These are phyloP conservation scores for Agrocybe praecox DNA, from an alignment of 768 basidiomycete species.

Conservation along the genomic window DNA sequence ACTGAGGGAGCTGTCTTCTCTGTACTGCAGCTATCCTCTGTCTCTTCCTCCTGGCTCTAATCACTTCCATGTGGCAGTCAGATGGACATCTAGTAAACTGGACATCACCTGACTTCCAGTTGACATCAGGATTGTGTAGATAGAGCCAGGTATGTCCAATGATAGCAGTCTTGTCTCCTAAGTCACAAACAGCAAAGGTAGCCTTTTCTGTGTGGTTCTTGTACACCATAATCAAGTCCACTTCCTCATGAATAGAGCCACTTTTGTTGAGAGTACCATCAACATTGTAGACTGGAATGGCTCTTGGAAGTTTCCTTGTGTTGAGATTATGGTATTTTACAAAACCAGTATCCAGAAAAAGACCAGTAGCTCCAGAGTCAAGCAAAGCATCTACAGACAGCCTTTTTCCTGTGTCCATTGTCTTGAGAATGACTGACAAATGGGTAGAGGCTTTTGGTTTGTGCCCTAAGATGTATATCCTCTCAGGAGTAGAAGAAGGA, in stretches of 20 bases:
- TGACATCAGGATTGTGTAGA: slow-evolving; percentile 25
- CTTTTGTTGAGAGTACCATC: slow-evolving; percentile 25
- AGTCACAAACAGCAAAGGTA: slow-evolving; percentile 18
- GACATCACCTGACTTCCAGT: slow-evolving; percentile 21
- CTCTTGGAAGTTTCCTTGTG: slow-evolving; percentile 5
- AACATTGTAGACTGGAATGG: slow-evolving; percentile 20
- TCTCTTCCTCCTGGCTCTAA: not conserved
- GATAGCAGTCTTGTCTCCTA: slow-evolving; percentile 17
- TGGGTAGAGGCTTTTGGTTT: not conserved
- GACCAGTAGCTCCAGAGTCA: slow-evolving; percentile 17
- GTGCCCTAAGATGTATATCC: not conserved
- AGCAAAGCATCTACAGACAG: slow-evolving; percentile 9
- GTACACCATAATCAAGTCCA: slow-evolving; percentile 16
- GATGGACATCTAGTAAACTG: slow-evolving; percentile 18
- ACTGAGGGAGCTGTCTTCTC: not conserved
- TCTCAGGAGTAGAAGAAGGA: not conserved
- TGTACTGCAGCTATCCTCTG: not conserved
- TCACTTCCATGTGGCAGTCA: slow-evolving; percentile 5
- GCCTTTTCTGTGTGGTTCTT: slow-evolving; percentile 19
- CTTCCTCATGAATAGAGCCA: slow-evolving; percentile 18
- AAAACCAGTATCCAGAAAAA: slow-evolving; percentile 8
- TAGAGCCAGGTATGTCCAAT: slow-evolving; percentile 27
- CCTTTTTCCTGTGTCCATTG: slow-evolving; percentile 4
- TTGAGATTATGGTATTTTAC: slow-evolving; percentile 5
- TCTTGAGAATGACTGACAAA: not conserved